These are phyloP conservation scores for Paecilomyces sp. DNA, from an alignment of 2,329 filamentous ascomycete genomes.

Conservation along the genomic window DNA sequence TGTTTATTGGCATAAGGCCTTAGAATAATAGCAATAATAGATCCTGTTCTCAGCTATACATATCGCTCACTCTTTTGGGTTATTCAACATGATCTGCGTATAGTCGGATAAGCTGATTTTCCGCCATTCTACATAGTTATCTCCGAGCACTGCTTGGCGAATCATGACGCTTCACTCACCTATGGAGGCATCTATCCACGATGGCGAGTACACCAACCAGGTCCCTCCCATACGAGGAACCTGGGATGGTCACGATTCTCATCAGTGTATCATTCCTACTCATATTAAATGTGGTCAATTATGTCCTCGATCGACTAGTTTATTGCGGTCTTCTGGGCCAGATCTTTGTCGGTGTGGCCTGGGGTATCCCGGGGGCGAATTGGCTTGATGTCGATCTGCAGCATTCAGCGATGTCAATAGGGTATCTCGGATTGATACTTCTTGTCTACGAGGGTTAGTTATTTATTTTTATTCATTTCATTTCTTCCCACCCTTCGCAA, in stretches of 20 bases:
- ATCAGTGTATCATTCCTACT: slow-evolving; percentile 56
- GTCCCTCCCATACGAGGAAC: slow-evolving; percentile 55
- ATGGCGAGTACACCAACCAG: slow-evolving; percentile 2
- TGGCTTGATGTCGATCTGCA: slow-evolving; percentile 51
- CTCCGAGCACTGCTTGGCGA: no score
- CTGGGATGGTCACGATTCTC: slow-evolving; percentile 52
- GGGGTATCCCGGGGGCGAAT: slow-evolving; percentile 58
- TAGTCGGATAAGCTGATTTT: neutral
- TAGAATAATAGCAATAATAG: no score
- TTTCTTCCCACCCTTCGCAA: no score
- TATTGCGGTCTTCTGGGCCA: slow-evolving; percentile 69
- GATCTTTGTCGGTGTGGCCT: slow-evolving; percentile 62
- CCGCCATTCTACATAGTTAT: no score
- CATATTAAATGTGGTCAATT: slow-evolving; percentile 53
- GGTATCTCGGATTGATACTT: slow-evolving; percentile 66
- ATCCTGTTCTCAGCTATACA: no score
- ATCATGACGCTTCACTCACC: neutral
- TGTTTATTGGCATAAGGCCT: no score
- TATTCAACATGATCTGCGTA: neutral
- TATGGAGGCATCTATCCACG: neutral
- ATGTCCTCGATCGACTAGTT: slow-evolving; percentile 50
- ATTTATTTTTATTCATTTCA: neutral
- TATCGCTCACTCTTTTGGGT: neutral
- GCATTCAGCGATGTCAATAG: slow-evolving; percentile 54
- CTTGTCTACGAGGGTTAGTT: slow-evolving; percentile 60